Evolutionary conservation across 495 filamentous ascomycete genomes (phyloP).

Genomic region (Chaetomium cochliodes): DNA sequence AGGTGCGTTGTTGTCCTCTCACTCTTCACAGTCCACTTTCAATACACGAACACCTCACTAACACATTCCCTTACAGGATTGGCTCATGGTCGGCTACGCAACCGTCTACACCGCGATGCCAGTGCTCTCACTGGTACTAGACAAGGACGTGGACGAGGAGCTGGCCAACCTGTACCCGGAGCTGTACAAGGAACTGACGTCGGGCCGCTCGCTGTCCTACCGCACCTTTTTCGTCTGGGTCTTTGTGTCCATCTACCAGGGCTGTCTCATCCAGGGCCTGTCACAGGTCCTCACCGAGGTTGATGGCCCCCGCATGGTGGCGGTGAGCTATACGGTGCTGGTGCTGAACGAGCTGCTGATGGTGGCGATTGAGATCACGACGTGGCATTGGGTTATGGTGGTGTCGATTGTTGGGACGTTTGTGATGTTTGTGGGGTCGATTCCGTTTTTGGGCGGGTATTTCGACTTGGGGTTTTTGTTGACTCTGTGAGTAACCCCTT

Average conservation of each 20-base stretch:
- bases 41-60: conserved; percentile 18
- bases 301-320: conserved; percentile 71
- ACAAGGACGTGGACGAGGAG: conserved; percentile 90
- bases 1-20: conserved; percentile 39
- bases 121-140: conserved; percentile 93
- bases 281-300: conserved; percentile 81
- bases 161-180: conserved; percentile 95
- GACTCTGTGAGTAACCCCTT: conserved; percentile 48
- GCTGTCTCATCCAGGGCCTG: conserved; percentile 87
- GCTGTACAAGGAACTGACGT: conserved; percentile 91
- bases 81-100: conserved; percentile 96
- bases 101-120: conserved; percentile 94
- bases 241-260: conserved; percentile 92
- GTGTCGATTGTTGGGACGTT: conserved; percentile 77
- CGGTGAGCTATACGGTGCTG: conserved; percentile 87
- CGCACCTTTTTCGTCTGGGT: conserved; percentile 97
- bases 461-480: conserved; percentile 83
- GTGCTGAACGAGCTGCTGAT: conserved; percentile 94
- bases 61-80: conserved; percentile 55
- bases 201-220: conserved; percentile 80
- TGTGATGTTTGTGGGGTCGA: conserved; percentile 70
- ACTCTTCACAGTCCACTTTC: not conserved
- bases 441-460: conserved; percentile 87
- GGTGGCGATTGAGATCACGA: conserved; percentile 94
- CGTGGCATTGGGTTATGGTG: conserved; percentile 96